Evolutionary conservation across 2,329 filamentous ascomycete genomes (phyloP).

Genomic region (Cercospora sp.): DNA sequence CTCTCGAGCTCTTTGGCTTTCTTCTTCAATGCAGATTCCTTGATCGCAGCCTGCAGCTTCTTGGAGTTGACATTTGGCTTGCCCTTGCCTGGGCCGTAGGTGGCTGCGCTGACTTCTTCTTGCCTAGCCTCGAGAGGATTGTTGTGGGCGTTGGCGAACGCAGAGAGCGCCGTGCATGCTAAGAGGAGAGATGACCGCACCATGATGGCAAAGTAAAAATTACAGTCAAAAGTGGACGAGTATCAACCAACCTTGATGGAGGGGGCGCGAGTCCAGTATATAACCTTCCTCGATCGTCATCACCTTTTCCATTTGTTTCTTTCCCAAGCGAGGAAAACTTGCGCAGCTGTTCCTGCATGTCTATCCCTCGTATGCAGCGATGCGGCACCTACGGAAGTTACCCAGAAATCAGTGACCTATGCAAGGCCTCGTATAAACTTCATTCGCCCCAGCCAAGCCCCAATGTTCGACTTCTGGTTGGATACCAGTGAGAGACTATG

Average conservation of each 20-base stretch:
- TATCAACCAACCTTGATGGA: constrained; percentile 21
- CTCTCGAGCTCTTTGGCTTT: constrained; percentile 39
- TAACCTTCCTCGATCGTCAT: constrained; percentile 1
- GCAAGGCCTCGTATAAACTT: neutral
- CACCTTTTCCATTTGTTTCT: neutral
- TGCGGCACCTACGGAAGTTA: constrained; percentile 6
- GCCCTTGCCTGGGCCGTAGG: neutral
- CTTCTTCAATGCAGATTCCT: constrained; percentile 24
- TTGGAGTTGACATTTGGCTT: constrained; percentile 24
- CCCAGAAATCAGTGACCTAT: neutral
- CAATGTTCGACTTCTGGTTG: constrained; percentile 9
- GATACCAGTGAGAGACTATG: neutral
- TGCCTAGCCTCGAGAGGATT: constrained; percentile 16
- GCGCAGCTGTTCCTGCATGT: constrained; percentile 16
- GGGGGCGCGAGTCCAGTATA: constrained; percentile 9
- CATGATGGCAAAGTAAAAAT: constrained; percentile 11
- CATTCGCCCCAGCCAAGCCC: neutral
- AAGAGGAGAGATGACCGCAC: constrained; percentile 15
- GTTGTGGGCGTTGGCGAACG: constrained; percentile 9
- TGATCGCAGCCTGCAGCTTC: constrained; percentile 25
- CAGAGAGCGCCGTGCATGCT: constrained; percentile 11
- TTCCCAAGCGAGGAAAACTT: neutral
- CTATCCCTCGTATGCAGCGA: constrained; percentile 4
- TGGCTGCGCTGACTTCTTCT: constrained; percentile 11
- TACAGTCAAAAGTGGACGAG: neutral